A percentile compares a stretch with the other conserved stretches of the same genome.
Evolutionary conservation across 495 filamentous ascomycete genomes (phyloP).

Genomic region (Penicillium nucicola): DNA sequence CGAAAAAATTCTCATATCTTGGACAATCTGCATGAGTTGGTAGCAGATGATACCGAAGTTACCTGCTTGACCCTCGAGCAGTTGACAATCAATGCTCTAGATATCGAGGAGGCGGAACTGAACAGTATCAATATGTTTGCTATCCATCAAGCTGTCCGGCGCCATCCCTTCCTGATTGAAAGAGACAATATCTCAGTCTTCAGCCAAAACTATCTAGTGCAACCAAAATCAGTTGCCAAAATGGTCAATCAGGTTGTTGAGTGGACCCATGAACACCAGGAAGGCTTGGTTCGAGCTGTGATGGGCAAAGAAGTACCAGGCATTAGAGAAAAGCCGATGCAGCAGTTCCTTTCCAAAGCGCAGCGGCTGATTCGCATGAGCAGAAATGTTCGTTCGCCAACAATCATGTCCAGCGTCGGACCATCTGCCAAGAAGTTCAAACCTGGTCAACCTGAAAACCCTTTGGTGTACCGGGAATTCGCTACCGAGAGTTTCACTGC

Average conservation of each 20-base stretch:
- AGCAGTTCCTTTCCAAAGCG: conserved; percentile 63
- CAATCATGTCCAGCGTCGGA: conserved; percentile 51
- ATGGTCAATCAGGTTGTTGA: conserved; percentile 44
- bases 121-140: conserved; percentile 59
- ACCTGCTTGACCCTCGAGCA: conserved; percentile 59
- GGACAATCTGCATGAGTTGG: conserved; percentile 44
- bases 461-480: conserved; percentile 41
- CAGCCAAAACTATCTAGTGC: conserved; percentile 44
- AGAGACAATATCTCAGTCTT: conserved; percentile 47
- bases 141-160: conserved; percentile 58
- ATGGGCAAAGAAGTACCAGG: conserved; percentile 13
- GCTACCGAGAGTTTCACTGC: conserved; percentile 30
- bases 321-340: conserved; percentile 37
- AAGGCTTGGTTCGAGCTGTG: conserved; percentile 33
- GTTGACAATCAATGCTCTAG: conserved; percentile 54
- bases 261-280: conserved; percentile 61
- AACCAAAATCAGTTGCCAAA: conserved; percentile 42
- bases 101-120: conserved; percentile 38
- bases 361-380: conserved; percentile 63
- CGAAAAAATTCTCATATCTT: conserved; percentile 48
- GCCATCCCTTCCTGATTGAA: conserved; percentile 36
- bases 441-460: conserved; percentile 29
- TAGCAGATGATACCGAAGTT: conserved; percentile 45
- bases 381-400: conserved; percentile 59
- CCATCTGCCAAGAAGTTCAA: conserved; percentile 40